phyloP scores from a whole-genome alignment of 495 filamentous ascomycete species.

The Penicillium lagena region DNA sequence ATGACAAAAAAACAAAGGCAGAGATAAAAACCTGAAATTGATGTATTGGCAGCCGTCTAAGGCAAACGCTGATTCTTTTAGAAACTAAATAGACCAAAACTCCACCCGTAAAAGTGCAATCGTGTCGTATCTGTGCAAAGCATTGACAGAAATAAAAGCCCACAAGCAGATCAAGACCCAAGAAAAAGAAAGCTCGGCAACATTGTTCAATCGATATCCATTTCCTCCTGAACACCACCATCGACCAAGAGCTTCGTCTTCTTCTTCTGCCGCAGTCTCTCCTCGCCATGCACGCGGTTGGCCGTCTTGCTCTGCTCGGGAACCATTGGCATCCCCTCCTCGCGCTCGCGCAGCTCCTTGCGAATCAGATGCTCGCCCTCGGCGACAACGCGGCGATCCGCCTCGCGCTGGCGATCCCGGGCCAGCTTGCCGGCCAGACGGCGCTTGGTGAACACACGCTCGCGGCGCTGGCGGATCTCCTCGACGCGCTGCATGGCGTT shows the following conservation, averaged over 20 bases:
- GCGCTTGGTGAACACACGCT: slow-evolving; percentile 86
- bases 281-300: slow-evolving; percentile 42
- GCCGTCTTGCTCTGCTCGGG: slow-evolving; percentile 29
- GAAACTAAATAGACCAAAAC: too few species aligned
- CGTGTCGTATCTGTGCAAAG: slow-evolving; percentile 2
- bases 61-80: too few species aligned
- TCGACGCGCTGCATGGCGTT: slow-evolving; percentile 85
- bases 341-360: slow-evolving; percentile 41
- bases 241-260: slow-evolving; percentile 59
- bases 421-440: slow-evolving; percentile 86
- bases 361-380: slow-evolving; percentile 78
- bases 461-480: slow-evolving; percentile 77
- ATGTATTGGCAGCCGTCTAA: too few species aligned
- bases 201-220: slow-evolving; percentile 60
- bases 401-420: slow-evolving; percentile 58
- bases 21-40: too few species aligned
- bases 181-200: background rate
- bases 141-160: slow-evolving; percentile 5
- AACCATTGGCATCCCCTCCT: slow-evolving; percentile 36
- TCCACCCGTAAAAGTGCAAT: background rate
- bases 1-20: too few species aligned
- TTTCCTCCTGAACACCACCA: slow-evolving; percentile 59
- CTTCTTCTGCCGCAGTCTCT: slow-evolving; percentile 50
- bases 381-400: slow-evolving; percentile 79
- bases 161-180: slow-evolving; percentile 1